These are phyloP conservation scores for Leptographium galeiforme DNA, from an alignment of 2,329 filamentous ascomycete species.

Conservation along the genomic window DNA sequence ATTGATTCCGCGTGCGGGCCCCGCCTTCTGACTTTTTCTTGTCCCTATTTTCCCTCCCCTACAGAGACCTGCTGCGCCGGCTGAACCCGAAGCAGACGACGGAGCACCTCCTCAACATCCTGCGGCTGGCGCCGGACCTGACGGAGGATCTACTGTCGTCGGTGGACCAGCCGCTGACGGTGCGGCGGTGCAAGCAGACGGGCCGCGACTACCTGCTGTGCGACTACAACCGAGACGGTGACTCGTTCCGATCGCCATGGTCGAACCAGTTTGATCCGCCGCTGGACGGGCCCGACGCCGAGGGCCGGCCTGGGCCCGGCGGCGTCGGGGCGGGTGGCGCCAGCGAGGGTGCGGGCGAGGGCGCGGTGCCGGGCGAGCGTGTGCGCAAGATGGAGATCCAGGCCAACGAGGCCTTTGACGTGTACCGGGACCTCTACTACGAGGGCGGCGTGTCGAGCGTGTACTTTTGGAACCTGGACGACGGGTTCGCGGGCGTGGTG, in stretches of 20 bases:
- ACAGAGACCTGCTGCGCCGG: constrained; percentile 91
- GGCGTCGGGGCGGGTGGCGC: constrained; percentile 37
- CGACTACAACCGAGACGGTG: constrained; percentile 98
- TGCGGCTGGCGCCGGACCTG: constrained; percentile 75
- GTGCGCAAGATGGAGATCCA: constrained; percentile 88
- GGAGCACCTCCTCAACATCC: constrained; percentile 76
- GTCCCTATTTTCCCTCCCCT: neutral
- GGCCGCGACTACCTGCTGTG: constrained; percentile 94
- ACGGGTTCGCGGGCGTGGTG: constrained; percentile 93
- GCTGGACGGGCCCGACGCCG: constrained; percentile 43
- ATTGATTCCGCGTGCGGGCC: too few relatives aligned
- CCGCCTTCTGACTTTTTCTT: neutral
- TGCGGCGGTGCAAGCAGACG: constrained; percentile 74
- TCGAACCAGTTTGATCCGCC: constrained; percentile 96
- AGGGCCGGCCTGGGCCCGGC: constrained; percentile 26
- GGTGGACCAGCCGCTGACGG: constrained; percentile 85
- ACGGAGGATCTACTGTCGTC: constrained; percentile 96
- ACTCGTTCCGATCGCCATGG: constrained; percentile 97
- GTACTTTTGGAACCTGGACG: constrained; percentile 96
- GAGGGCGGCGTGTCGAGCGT: constrained; percentile 93
- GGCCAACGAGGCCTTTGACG: constrained; percentile 92
- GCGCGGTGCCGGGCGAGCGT: constrained; percentile 76
- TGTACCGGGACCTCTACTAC: constrained; percentile 93
- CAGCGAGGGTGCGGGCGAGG: constrained; percentile 54
- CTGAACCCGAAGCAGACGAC: constrained; percentile 90